Evolutionary conservation across 2,329 filamentous ascomycete species (phyloP).

Genomic region (Talaromyces sp.): DNA sequence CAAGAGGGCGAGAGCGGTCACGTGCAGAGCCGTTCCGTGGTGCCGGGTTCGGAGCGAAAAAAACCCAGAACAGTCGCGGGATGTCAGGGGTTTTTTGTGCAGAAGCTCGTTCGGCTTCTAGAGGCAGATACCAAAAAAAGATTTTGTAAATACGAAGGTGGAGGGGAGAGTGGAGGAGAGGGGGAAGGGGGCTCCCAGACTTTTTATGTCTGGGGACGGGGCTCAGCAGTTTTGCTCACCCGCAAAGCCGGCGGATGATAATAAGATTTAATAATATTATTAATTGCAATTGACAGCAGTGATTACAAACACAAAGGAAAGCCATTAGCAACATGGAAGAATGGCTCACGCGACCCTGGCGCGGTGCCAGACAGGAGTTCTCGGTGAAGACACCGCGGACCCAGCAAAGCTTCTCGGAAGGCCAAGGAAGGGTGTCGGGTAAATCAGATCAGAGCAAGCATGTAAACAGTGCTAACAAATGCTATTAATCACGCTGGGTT

Average conservation of each 20-base stretch:
- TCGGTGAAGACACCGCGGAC: neutral
- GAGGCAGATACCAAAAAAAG: neutral
- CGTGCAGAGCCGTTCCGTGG: slow-evolving; percentile 1
- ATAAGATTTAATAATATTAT: neutral
- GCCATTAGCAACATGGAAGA: neutral
- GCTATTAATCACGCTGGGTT: neutral
- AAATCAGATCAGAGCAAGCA: neutral
- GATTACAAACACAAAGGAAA: neutral
- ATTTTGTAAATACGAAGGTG: neutral
- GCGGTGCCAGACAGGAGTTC: neutral
- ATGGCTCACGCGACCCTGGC: neutral
- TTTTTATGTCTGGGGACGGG: neutral
- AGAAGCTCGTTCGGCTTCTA: neutral
- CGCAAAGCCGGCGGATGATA: neutral
- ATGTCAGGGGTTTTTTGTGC: neutral
- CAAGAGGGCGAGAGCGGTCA: slow-evolving; percentile 8
- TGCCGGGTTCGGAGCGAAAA: slow-evolving; percentile 10
- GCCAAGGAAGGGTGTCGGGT: neutral
- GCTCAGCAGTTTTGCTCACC: neutral
- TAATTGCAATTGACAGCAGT: neutral
- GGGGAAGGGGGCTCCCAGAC: neutral
- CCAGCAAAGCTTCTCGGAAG: neutral
- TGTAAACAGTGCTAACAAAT: neutral
- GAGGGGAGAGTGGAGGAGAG: neutral
- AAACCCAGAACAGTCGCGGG: neutral